A percentile compares a stretch with the other conserved stretches of the same genome.
Conservation (phyloP, 768 basidiomycete species). For the Tephrocybe sp. region DNA sequence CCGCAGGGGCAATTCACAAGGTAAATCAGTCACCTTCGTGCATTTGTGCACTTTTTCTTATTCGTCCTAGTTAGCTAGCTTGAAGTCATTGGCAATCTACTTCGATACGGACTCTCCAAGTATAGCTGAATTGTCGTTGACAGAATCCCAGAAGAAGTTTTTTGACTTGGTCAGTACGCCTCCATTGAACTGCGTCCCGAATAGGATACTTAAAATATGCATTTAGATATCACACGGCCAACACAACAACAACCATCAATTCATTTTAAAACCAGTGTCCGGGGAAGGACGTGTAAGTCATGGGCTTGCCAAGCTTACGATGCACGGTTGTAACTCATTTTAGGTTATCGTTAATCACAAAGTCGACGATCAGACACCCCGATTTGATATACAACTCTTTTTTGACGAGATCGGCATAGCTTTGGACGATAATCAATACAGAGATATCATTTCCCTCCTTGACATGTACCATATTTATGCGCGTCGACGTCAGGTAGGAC, state of each 20-base stretch:
- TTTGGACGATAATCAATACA: conserved; percentile 91
- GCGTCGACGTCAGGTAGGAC: conserved; percentile 70
- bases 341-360: conserved; percentile 83
- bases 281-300: conserved; percentile 82
- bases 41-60: not conserved
- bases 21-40: conserved; percentile 32
- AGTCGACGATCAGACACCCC: conserved; percentile 69
- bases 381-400: conserved; percentile 80
- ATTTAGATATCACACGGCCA: conserved; percentile 44
- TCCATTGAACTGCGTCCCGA: not conserved
- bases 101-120: conserved; percentile 90
- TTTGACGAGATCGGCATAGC: conserved; percentile 94
- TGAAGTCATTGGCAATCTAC: conserved; percentile 87
- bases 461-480: conserved; percentile 97
- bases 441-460: conserved; percentile 86
- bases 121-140: conserved; percentile 63
- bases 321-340: conserved; percentile 1
- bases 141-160: conserved; percentile 72
- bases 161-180: conserved; percentile 56
- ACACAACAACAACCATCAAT: conserved; percentile 73
- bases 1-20: conserved; percentile 85
- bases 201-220: not conserved
- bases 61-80: conserved; percentile 64
- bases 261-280: conserved; percentile 91
- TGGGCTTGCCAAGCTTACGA: conserved; percentile 5